Evolutionary conservation across 768 basidiomycete species (phyloP), one percentile per base, ranked within the genome.

Genomic region (Lentinula aciculospora): DNA sequence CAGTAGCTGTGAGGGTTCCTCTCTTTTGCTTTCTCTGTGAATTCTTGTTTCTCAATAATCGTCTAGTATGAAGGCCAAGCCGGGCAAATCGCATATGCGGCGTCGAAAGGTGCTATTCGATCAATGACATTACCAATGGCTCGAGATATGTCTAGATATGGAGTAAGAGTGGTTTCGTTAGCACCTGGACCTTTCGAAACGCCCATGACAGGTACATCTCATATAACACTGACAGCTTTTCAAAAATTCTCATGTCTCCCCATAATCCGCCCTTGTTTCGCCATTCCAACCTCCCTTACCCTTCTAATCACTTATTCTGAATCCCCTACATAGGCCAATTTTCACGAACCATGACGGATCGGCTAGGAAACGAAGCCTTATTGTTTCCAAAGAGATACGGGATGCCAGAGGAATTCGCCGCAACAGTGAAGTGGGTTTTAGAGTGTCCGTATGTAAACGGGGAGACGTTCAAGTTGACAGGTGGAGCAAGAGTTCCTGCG

Each of bases 111-210:
- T 47, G 84, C 79, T 0, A 60, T 85, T 3, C 68, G 71, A 21
- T 80, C 82, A 1, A 79, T 85, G 79, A 78, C 81, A 1, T 73
- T 85, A 2, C 83, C 84, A 1, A 77, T 84, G 75, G 80, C 84
- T 3, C 75, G 84, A 51, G 84, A 85, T 64, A 73, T 85, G 12
- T 73, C 77, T 2, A 72, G 77, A 12, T 74, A 81, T 60, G 79
- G 75, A 47, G 68, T 81, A 29, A 76, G 81, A 60, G 83, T 83
- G 47, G 77, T 83, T 36, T 75, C 81, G 19, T 71, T 85, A 54
- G 83, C 83, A 0, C 83, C 84, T 0, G 79, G 79, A 4, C 72
- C 78, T 1, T 85, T 86, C 66, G 68, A 69, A 6, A 81, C 74
- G 53, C 74, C 67, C 57, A 73, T 79, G 72, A 76, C 76, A 1